Conservation (phyloP, 441 rosid species). For the Syzygium syzygioides region DNA sequence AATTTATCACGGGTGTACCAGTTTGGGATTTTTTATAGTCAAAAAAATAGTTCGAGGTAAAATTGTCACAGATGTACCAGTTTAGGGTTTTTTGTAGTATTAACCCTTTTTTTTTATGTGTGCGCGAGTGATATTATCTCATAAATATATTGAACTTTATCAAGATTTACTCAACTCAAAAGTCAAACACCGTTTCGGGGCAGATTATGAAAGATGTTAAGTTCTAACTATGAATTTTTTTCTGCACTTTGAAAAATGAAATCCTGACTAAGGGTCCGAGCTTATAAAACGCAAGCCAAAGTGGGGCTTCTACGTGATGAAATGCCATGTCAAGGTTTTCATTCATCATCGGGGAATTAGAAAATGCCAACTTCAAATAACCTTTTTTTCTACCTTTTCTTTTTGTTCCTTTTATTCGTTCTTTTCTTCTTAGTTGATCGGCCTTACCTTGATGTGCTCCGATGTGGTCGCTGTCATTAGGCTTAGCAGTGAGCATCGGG, state of each 20-base stretch:
- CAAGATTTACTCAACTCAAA: background rate
- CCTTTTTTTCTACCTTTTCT: background rate
- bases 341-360: background rate
- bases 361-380: background rate
- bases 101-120: background rate
- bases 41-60: no score
- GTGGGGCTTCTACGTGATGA: background rate
- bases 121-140: no score
- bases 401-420: background rate
- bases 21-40: no score
- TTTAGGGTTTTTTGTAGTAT: no score
- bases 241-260: background rate
- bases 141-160: background rate
- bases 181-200: no score
- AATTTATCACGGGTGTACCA: no score
- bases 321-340: background rate
- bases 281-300: background rate
- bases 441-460: background rate
- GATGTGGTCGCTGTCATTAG: background rate
- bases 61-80: no score
- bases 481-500: fast-evolving
- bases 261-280: background rate
- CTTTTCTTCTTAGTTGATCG: background rate
- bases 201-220: background rate
- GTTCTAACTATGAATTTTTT: background rate